A percentile compares a stretch with the other conserved stretches of the same genome.
phyloP scores from a whole-genome alignment of 2,329 filamentous ascomycete genomes.

The Paracoccidioides brasiliensis region DNA sequence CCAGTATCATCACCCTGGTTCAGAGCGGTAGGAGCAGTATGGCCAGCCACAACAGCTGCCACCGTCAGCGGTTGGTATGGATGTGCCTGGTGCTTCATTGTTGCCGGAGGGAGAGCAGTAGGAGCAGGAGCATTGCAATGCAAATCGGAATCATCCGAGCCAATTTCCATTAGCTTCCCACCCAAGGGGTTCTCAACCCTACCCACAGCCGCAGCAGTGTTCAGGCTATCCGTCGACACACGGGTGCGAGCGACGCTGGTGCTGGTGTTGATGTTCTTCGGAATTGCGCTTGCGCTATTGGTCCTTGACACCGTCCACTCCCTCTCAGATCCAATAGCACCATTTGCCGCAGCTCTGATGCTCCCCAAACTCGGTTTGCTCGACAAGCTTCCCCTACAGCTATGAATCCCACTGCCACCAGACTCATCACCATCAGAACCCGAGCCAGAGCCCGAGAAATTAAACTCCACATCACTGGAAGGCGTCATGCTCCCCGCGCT shows the following conservation, averaged over 20 bases:
- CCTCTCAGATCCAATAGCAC: conserved; percentile 77
- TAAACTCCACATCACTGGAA: conserved; percentile 64
- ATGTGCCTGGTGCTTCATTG: conserved; percentile 14
- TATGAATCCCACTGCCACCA: neutral
- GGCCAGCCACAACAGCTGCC: conserved; percentile 36
- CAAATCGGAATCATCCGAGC: conserved; percentile 21
- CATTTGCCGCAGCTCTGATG: conserved; percentile 64
- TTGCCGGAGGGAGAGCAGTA: too few relatives aligned
- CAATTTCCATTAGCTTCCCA: conserved; percentile 42
- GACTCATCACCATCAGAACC: conserved; percentile 49
- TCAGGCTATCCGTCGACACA: conserved; percentile 39
- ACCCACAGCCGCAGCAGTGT: conserved; percentile 51
- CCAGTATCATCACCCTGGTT: conserved; percentile 46
- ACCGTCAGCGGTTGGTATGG: conserved; percentile 17
- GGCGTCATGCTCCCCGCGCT: conserved; percentile 70
- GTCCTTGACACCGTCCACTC: conserved; percentile 52
- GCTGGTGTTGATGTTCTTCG: neutral
- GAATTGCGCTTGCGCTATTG: conserved; percentile 6
- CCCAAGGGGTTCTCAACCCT: conserved; percentile 46
- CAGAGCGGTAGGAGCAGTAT: conserved; percentile 51
- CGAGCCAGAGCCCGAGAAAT: conserved; percentile 43
- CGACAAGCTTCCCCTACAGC: conserved; percentile 46
- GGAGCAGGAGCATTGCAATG: too few relatives aligned
- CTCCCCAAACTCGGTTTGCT: conserved; percentile 62
- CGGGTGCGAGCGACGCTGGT: conserved; percentile 31